Base-by-base conservation (phyloP, 177 flowering plant genomes). In the Vitis hybrid region DNA sequence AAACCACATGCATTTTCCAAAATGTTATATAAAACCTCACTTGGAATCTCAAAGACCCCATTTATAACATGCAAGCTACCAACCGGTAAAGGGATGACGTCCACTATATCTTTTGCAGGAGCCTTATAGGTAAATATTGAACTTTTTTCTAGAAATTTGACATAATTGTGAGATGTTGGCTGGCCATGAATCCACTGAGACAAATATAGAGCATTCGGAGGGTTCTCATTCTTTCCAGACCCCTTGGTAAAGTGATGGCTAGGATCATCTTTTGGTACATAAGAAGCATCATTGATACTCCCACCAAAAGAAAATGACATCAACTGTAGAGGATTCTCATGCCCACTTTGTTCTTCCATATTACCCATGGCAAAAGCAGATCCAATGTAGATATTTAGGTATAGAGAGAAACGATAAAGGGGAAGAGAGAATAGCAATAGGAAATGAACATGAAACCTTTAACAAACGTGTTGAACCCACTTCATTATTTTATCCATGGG, bases 91-190 rank as follows among this genome's bases (percentile, higher is more conserved):
- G 56, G 52, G 64, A 60, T 19, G 39, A 56, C 70, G 55, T 58
- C 18, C 39, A 68, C 60, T 49, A 66, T 26, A 45, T 77, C 72
- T 58, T 65, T 58, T 62, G 50, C 7, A 11, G 72, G 32, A 64
- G 51, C 70, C 45, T 62, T 62, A 59, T 51, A 32, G 6, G 45
- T 61, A 51, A 34, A 59, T 11, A 60, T 55, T 54, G 70, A 67
- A 50, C 58, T 70, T 39, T 70, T 76, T 32, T 65, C 52, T 12
- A 75, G 68, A 69, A 50, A 66, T 26, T 75, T 64, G 59, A 75
- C 66, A 64, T 18, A 18, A 18, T 18, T 18, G 18, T 18, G 18
- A 18, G 18, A 18, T 18, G 18, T 18, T 18, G 18, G 56, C 13
- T 64, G 66, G 51, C 10, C 1, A 32, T 56, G 54, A 21, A 26